Evolutionary conservation across 352 stramenopile species (phyloP), one percentile per base, ranked within the genome.

Genomic region (Phytophthora cactorum): DNA sequence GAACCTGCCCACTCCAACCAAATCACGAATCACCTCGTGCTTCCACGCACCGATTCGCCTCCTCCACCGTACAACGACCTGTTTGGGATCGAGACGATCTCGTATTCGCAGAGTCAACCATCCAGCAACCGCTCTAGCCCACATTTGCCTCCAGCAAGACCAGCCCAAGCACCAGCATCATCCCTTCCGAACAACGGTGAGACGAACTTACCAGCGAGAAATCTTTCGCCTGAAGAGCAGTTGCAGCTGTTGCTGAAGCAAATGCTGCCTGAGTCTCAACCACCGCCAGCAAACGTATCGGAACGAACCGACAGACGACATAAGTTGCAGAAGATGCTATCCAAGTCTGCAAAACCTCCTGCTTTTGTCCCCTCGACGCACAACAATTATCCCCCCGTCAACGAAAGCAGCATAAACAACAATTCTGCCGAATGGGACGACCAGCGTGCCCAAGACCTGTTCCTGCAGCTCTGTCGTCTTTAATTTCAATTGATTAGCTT

Each of bases 61-160:
- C 81, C 83, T 9, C 81, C 83, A 52, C 67, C 74, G 0, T 90
- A 90, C 51, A 65, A 88, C 44, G 83, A 90, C 32, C 55, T 91
- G 5, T 91, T 91, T 39, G 83, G 79, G 1, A 78, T 91, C 31
- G 81, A 91, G 60, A 91, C 79, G 1, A 57, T 90, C 0, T 28
- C 72, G 1, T 69, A 83, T 8, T 36, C 67, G 15, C 31, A 64
- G 9, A 54, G 59, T 39, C 57, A 64, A 29, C 17, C 25, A 56
- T 29, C 8, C 57, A 67, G 34, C 45, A 63, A 39, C 38, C 17
- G 29, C 32, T 55, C 29, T 4, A 50, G 17, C 15, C 12, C 54
- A n/a, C 38, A 52, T 39, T 41, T 61, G n/a, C 44, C 50, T 28
- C 52, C 14, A 63, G 15, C 60, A 53, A 70, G 31, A 52, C 9